These are phyloP conservation scores for Amaranthus cruentus DNA, from an alignment of 148 eudicot species.

Conservation along the genomic window DNA sequence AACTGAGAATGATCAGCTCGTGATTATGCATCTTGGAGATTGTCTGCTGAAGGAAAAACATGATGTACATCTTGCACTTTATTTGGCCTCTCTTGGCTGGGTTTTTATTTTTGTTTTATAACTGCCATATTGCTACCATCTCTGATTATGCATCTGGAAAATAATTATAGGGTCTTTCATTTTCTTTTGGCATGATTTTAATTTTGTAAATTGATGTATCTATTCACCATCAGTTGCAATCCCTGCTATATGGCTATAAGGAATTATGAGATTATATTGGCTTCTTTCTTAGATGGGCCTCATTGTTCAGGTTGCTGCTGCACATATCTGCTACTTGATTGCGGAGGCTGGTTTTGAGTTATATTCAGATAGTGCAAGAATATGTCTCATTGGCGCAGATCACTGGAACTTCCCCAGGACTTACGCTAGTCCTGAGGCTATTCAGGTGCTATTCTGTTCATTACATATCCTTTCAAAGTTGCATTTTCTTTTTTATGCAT, in stretches of 20 bases:
- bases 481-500: not conserved
- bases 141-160: not conserved
- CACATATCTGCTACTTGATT: slow-evolving; percentile 93
- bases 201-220: no score
- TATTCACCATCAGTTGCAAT: not conserved
- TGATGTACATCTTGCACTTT: slow-evolving; percentile 52
- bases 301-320: slow-evolving; percentile 68
- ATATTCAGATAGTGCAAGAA: slow-evolving; percentile 81
- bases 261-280: not conserved
- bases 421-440: slow-evolving; percentile 93
- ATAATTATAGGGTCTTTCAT: no score
- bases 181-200: no score
- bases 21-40: slow-evolving; percentile 94
- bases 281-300: slow-evolving; percentile 22
- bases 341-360: slow-evolving; percentile 86
- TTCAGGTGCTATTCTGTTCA: slow-evolving; percentile 57
- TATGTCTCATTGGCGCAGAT: slow-evolving; percentile 96
- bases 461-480: not conserved
- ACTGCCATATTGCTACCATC: not conserved
- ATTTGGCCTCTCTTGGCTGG: slow-evolving; percentile 7
- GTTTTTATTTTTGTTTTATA: slow-evolving; percentile 5
- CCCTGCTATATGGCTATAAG: not conserved
- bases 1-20: slow-evolving; percentile 92
- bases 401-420: slow-evolving; percentile 92
- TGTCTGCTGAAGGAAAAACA: slow-evolving; percentile 80